Evolutionary conservation across 2,329 filamentous ascomycete genomes (phyloP).

Genomic region (Exophiala sideris): DNA sequence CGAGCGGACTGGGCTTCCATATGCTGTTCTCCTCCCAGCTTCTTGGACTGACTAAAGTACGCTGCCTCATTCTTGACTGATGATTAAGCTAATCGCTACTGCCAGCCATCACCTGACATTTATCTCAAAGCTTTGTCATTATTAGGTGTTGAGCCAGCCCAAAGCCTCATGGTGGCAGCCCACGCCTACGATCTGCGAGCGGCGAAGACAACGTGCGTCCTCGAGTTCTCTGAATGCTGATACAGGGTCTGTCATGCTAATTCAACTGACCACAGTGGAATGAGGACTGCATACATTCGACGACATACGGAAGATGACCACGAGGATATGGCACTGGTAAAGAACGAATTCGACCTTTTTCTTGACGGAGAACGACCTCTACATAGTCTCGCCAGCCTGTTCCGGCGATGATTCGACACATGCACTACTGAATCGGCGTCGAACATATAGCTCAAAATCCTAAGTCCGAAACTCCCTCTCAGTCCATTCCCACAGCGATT

Average conservation of each 20-base stretch:
- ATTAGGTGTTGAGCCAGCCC: conserved; percentile 44
- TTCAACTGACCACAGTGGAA: conserved; percentile 32
- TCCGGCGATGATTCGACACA: too few species aligned
- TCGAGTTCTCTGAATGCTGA: too few species aligned
- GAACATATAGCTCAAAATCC: too few species aligned
- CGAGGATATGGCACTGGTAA: conserved; percentile 44
- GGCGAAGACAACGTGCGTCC: conserved; percentile 37
- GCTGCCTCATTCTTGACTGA: too few species aligned
- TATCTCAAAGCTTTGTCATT: conserved; percentile 48
- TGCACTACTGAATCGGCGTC: too few species aligned
- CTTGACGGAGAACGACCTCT: conserved; percentile 13
- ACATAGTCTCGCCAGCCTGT: too few species aligned
- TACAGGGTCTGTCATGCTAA: too few species aligned
- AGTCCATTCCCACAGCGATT: conserved; percentile 40
- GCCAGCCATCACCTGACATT: conserved; percentile 48
- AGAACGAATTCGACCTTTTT: conserved; percentile 41
- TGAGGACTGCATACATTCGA: conserved; percentile 53
- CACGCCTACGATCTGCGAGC: conserved; percentile 55
- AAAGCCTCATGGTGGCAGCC: conserved; percentile 53
- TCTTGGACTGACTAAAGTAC: neutral
- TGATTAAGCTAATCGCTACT: conserved; percentile 14
- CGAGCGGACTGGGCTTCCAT: neutral
- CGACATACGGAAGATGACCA: conserved; percentile 53
- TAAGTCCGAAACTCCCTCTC: conserved; percentile 6
- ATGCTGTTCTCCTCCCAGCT: neutral